These are phyloP conservation scores for Teratosphaeria zuluensis DNA, from an alignment of 2,329 filamentous ascomycete genomes.

Conservation along the genomic window DNA sequence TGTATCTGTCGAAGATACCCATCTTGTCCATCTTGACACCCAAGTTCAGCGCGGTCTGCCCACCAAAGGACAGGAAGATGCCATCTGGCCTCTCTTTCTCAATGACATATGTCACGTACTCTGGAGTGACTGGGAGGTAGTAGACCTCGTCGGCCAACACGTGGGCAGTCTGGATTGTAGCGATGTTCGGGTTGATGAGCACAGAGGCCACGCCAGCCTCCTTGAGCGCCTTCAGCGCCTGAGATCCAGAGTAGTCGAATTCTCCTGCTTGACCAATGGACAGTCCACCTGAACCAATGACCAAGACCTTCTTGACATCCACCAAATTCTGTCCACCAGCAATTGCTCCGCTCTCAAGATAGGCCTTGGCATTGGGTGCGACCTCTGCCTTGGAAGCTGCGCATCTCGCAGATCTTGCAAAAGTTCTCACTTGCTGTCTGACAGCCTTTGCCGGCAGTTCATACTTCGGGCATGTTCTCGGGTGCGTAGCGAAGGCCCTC, in stretches of 20 bases:
- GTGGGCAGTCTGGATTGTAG: constrained; percentile 96
- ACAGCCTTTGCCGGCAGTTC: constrained; percentile 8
- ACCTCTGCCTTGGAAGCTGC: constrained; percentile 44
- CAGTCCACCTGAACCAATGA: constrained; percentile 90
- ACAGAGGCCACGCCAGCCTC: constrained; percentile 87
- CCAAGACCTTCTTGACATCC: constrained; percentile 91
- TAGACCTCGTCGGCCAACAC: constrained; percentile 94
- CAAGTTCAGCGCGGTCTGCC: constrained; percentile 91
- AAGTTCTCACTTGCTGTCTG: constrained; percentile 14
- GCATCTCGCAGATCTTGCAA: constrained; percentile 17
- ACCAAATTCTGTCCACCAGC: constrained; percentile 66
- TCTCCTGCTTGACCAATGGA: constrained; percentile 97
- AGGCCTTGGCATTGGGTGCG: constrained; percentile 74
- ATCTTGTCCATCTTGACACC: constrained; percentile 96
- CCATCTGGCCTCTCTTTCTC: constrained; percentile 92
- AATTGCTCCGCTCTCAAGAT: constrained; percentile 79
- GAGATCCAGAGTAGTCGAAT: constrained; percentile 96
- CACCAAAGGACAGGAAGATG: constrained; percentile 94
- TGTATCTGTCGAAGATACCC: constrained; percentile 90
- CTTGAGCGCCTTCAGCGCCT: constrained; percentile 93
- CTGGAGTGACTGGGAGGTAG: constrained; percentile 92
- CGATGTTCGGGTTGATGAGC: constrained; percentile 96
- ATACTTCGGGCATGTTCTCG: constrained; percentile 9
- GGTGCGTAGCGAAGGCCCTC: constrained; percentile 21
- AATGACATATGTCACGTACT: constrained; percentile 97